phyloP scores from a whole-genome alignment of 495 filamentous ascomycete genomes.

The Tuber indicum region DNA sequence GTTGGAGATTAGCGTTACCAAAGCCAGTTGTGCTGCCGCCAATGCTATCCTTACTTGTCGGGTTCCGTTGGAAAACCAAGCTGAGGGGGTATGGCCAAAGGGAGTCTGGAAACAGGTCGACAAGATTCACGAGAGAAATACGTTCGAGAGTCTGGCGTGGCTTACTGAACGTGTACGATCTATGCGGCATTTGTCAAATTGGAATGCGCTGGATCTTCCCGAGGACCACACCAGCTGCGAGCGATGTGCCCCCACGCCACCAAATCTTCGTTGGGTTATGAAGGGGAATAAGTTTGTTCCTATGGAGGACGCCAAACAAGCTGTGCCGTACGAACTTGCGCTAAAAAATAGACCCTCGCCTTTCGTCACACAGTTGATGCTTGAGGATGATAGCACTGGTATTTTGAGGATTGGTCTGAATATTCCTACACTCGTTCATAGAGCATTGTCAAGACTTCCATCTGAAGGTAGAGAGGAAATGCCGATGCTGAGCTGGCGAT shows the following conservation, averaged over 20 bases:
- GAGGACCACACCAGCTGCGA: conserved; percentile 33
- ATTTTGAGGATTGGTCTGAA: conserved; percentile 52
- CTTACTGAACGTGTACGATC: conserved; percentile 41
- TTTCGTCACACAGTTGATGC: conserved; percentile 47
- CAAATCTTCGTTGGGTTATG: conserved; percentile 41
- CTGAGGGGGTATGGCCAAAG: conserved; percentile 38
- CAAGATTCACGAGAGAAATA: conserved; percentile 36
- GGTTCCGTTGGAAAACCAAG: conserved; percentile 38
- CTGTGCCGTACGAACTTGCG: conserved; percentile 41
- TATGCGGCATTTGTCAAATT: conserved; percentile 26
- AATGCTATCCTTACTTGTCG: conserved; percentile 40
- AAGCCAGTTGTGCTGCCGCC: conserved; percentile 33
- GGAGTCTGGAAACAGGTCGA: conserved; percentile 41
- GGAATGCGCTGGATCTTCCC: conserved; percentile 32
- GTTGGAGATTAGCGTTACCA: conserved; percentile 23
- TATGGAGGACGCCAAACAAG: conserved; percentile 42
- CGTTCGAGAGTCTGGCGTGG: conserved; percentile 44
- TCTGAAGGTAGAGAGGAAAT: conserved; percentile 14
- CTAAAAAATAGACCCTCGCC: conserved; percentile 47
- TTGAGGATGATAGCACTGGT: conserved; percentile 38
- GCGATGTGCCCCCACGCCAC: conserved; percentile 42
- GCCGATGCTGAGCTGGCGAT: conserved; percentile 48
- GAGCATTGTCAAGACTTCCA: conserved; percentile 48
- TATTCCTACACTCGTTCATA: conserved; percentile 53
- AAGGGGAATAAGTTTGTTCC: conserved; percentile 39